Percentiles rank a stretch among this genome's conserved stretches.
Conservation (phyloP, 2,329 filamentous ascomycete species). For the Sclerotinia borealis region DNA sequence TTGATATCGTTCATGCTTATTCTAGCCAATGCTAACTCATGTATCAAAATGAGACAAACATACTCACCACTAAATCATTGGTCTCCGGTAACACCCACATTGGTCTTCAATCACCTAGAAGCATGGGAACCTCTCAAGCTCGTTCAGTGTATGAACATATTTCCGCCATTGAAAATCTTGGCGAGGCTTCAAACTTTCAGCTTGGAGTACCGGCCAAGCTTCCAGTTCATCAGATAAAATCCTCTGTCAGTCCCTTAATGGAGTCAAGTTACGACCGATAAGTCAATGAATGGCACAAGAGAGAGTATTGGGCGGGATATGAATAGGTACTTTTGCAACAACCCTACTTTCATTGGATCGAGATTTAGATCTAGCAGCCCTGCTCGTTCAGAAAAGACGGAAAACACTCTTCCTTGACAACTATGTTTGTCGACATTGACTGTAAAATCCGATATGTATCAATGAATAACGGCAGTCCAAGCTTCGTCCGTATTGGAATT, state of each 20-base stretch:
- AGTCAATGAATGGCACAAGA: not conserved
- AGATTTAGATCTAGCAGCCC: not conserved
- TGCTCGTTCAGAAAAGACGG: not conserved
- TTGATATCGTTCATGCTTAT: too few relatives aligned
- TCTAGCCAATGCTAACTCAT: too few relatives aligned
- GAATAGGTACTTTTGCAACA: not conserved
- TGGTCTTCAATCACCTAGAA: too few relatives aligned
- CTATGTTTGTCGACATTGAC: not conserved
- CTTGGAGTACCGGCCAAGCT: not conserved
- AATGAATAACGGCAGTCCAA: not conserved
- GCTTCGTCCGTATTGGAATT: too few relatives aligned
- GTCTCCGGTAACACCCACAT: too few relatives aligned
- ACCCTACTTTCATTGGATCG: not conserved
- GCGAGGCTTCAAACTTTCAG: not conserved
- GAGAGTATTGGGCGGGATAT: not conserved
- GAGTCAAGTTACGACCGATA: not conserved
- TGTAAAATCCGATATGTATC: not conserved
- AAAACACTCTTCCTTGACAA: not conserved
- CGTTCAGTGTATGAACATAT: too few relatives aligned
- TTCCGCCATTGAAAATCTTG: too few relatives aligned
- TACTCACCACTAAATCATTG: too few relatives aligned
- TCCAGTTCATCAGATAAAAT: not conserved
- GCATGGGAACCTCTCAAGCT: too few relatives aligned
- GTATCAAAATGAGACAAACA: too few relatives aligned
- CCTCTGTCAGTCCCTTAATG: not conserved